phyloP scores from a whole-genome alignment of 768 basidiomycete genomes.

The Serendipita indica region DNA sequence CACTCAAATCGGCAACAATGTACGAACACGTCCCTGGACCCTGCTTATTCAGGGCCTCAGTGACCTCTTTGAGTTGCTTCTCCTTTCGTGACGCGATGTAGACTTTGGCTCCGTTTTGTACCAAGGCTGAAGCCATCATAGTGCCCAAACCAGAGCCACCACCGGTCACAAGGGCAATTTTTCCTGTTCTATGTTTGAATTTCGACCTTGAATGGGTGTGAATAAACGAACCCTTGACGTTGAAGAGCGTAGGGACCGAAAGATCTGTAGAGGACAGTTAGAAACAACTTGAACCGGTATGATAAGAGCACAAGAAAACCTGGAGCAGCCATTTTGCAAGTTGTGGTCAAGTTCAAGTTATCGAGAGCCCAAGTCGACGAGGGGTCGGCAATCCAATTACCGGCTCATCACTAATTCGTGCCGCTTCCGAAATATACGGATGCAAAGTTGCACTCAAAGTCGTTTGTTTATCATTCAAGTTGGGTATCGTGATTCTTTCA shows the following conservation, averaged over 20 bases:
- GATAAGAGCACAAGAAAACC: not conserved
- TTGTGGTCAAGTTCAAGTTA: constrained; percentile 1
- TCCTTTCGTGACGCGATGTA: constrained; percentile 84
- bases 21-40: constrained; percentile 53
- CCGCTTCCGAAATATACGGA: too few relatives aligned
- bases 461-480: too few relatives aligned
- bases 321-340: constrained; percentile 5
- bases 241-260: constrained; percentile 39
- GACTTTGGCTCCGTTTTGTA: constrained; percentile 74
- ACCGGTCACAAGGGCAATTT: constrained; percentile 60
- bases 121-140: constrained; percentile 71
- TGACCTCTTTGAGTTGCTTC: constrained; percentile 55
- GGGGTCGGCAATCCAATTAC: not conserved
- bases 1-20: constrained; percentile 57
- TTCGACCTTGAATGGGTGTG: constrained; percentile 12
- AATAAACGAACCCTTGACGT: constrained; percentile 59
- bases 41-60: constrained; percentile 43
- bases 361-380: not conserved
- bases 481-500: too few relatives aligned
- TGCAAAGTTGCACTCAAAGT: too few relatives aligned
- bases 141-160: constrained; percentile 73
- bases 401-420: not conserved
- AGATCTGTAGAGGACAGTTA: constrained; percentile 28
- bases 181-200: not conserved
- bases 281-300: not conserved